Conservation (phyloP, 2,329 filamentous ascomycete genomes). For the Neonectria neomacrospora region DNA sequence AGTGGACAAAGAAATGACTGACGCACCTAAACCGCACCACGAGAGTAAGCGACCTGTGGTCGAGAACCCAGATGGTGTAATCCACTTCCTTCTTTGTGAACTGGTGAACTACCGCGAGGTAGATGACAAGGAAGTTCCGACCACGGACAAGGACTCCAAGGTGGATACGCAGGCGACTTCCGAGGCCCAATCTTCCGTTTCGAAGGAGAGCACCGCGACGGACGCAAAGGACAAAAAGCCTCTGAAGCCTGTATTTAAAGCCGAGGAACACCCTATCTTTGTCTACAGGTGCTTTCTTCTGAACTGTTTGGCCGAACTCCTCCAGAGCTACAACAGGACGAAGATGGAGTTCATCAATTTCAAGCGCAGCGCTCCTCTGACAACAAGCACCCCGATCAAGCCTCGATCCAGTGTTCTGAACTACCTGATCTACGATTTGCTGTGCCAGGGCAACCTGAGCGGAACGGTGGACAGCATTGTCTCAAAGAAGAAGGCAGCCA, state of each 20-base stretch:
- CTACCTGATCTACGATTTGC: conserved; percentile 86
- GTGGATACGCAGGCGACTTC: conserved; percentile 46
- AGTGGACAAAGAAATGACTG: conserved; percentile 69
- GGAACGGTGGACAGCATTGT: conserved; percentile 78
- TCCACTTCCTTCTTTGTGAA: conserved; percentile 94
- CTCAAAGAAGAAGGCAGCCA: conserved; percentile 86
- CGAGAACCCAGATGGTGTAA: conserved; percentile 92
- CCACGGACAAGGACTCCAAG: conserved; percentile 56
- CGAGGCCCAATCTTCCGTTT: conserved; percentile 45
- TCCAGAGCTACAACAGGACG: conserved; percentile 90
- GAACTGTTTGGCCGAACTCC: conserved; percentile 88
- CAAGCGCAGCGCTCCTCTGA: conserved; percentile 87
- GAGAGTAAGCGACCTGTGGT: conserved; percentile 86
- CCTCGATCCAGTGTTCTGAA: conserved; percentile 92
- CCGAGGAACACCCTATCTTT: conserved; percentile 94
- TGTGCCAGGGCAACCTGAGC: conserved; percentile 69
- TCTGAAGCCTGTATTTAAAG: conserved; percentile 82
- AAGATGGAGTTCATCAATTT: conserved; percentile 99
- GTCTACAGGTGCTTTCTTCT: conserved; percentile 96
- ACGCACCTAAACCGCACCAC: conserved; percentile 69
- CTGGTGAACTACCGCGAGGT: conserved; percentile 92
- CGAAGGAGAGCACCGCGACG: conserved; percentile 41
- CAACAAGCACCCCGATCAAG: conserved; percentile 89
- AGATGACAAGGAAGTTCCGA: conserved; percentile 78
- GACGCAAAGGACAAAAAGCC: conserved; percentile 70